A percentile compares a stretch with the other conserved stretches of the same genome.
Evolutionary conservation across 2,329 filamentous ascomycete genomes (phyloP).

Genomic region (Coniochaeta pulveracea): DNA sequence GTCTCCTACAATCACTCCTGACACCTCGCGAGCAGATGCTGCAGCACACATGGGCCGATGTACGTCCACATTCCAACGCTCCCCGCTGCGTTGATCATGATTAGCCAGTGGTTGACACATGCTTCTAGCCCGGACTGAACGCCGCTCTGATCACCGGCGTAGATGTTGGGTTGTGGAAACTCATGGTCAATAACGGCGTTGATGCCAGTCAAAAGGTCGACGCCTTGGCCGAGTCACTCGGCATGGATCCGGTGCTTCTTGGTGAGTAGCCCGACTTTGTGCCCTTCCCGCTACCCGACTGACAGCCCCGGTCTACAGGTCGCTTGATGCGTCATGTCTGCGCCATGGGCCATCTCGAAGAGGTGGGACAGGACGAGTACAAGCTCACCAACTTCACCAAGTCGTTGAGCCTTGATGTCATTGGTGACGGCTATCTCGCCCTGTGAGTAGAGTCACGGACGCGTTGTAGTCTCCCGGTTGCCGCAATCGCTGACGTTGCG

Average conservation of each 20-base stretch:
- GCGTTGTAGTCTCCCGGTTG: no score
- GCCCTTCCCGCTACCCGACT: no score
- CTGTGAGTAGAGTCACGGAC: slow-evolving; percentile 9
- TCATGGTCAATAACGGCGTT: slow-evolving; percentile 20
- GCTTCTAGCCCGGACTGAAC: slow-evolving; percentile 3
- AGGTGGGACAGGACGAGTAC: slow-evolving; percentile 23
- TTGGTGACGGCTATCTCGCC: slow-evolving; percentile 20
- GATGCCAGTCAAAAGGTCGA: slow-evolving; percentile 18
- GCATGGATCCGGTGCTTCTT: slow-evolving; percentile 15
- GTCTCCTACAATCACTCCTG: slow-evolving; percentile 24
- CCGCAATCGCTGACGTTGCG: no score
- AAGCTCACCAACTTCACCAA: slow-evolving; percentile 24
- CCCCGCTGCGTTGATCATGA: not conserved
- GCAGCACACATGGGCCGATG: slow-evolving; percentile 32
- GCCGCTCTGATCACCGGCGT: slow-evolving; percentile 14
- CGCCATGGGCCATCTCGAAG: slow-evolving; percentile 26
- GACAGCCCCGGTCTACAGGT: slow-evolving; percentile 4
- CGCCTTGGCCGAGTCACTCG: slow-evolving; percentile 18
- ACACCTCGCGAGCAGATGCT: slow-evolving; percentile 36
- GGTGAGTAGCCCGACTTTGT: no score
- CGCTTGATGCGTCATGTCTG: slow-evolving; percentile 25
- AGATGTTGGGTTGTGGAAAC: slow-evolving; percentile 23
- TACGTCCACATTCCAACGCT: slow-evolving; percentile 5
- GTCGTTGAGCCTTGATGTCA: slow-evolving; percentile 20
- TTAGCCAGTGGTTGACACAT: no score